phyloP scores from a whole-genome alignment of 2,329 filamentous ascomycete genomes.

The Nigrospora osmanthi region DNA sequence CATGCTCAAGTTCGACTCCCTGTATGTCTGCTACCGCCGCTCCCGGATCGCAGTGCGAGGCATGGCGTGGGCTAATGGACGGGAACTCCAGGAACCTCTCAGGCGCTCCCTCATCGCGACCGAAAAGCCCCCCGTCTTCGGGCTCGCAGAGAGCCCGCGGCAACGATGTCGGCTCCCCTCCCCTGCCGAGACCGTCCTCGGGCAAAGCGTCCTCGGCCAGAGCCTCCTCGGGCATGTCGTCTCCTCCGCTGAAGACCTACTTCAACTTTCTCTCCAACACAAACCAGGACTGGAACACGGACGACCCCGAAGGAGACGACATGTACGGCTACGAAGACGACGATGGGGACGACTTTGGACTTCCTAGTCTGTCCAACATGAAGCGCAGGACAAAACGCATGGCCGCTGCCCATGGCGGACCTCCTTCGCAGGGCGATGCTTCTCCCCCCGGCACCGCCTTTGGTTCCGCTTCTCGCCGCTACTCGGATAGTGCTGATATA shows the following conservation, averaged over 20 bases:
- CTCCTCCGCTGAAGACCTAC: conserved; percentile 66
- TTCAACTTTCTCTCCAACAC: conserved; percentile 74
- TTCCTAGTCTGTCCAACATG: conserved; percentile 89
- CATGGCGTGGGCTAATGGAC: conserved; percentile 4
- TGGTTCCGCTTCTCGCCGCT: conserved; percentile 41
- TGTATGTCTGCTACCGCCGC: conserved; percentile 43
- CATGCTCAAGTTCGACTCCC: conserved; percentile 76
- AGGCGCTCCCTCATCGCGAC: conserved; percentile 49
- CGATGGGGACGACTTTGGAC: conserved; percentile 89
- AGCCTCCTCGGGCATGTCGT: conserved; percentile 43
- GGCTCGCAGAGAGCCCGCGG: conserved; percentile 44
- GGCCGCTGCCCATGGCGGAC: conserved; percentile 34
- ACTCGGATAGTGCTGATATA: conserved; percentile 87
- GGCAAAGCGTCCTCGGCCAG: conserved; percentile 14
- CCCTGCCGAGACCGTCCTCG: conserved; percentile 19
- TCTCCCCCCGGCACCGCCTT: conserved; percentile 30
- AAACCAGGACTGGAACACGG: conserved; percentile 73
- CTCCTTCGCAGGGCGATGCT: conserved; percentile 19
- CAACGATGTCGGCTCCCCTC: conserved; percentile 48
- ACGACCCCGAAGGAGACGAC: conserved; percentile 57
- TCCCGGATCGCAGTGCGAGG: too few species aligned
- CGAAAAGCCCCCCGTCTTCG: conserved; percentile 67
- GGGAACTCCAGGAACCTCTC: conserved; percentile 45
- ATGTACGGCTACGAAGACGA: conserved; percentile 77
- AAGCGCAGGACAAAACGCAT: conserved; percentile 59